Percentiles rank a stretch among this genome's conserved stretches.
These are phyloP conservation scores for Pseudoperonospora humuli DNA, from an alignment of 352 stramenopile genomes.

Conservation along the genomic window DNA sequence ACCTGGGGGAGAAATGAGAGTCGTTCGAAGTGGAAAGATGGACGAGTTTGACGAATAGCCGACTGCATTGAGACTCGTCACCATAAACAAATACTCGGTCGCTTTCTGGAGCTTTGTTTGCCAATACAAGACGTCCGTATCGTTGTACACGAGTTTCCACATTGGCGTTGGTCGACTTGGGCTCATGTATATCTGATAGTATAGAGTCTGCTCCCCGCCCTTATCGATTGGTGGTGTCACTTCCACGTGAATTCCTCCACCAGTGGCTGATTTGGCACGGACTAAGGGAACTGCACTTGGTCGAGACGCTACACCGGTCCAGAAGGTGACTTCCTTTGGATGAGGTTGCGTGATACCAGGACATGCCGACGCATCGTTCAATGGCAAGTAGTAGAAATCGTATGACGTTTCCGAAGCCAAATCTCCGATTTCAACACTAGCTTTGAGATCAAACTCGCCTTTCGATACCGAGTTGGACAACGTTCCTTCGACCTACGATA, in stretches of 20 bases:
- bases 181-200: slow-evolving; percentile 56
- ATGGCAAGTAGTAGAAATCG: slow-evolving; percentile 29
- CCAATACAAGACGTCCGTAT: slow-evolving; percentile 34
- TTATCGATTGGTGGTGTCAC: slow-evolving; percentile 37
- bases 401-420: slow-evolving; percentile 32
- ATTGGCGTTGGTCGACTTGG: neutral
- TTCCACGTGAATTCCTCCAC: slow-evolving; percentile 38
- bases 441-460: slow-evolving; percentile 22
- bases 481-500: slow-evolving; percentile 18
- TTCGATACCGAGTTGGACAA: slow-evolving; percentile 20
- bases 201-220: slow-evolving; percentile 23
- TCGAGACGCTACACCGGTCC: slow-evolving; percentile 15
- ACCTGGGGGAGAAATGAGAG: slow-evolving; percentile 42
- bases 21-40: slow-evolving; percentile 26
- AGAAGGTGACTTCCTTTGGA: slow-evolving; percentile 9
- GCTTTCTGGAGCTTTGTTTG: slow-evolving; percentile 40
- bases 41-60: slow-evolving; percentile 33
- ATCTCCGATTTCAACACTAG: slow-evolving; percentile 41
- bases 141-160: slow-evolving; percentile 43
- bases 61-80: slow-evolving; percentile 37
- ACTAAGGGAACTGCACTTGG: slow-evolving; percentile 24
- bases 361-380: slow-evolving; percentile 49
- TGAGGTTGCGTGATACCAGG: neutral
- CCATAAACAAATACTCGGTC: slow-evolving; percentile 44
- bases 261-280: slow-evolving; percentile 33